These are phyloP conservation scores for Anisodus tanguticus DNA, from an alignment of 257 asterid genomes.

Conservation along the genomic window DNA sequence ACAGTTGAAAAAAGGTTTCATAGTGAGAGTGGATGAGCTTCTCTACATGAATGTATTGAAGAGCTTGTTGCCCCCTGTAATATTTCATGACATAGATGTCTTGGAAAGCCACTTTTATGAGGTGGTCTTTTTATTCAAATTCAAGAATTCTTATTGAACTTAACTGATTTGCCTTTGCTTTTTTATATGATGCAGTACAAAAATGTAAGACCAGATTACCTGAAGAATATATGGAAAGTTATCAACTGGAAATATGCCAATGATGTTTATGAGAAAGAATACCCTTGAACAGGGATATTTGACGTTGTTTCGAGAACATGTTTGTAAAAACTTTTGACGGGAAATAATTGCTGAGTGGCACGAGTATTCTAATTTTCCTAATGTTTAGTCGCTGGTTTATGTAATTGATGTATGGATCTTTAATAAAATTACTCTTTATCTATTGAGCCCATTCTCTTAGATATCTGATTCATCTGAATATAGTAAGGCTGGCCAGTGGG, in stretches of 20 bases:
- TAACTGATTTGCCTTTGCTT: conserved; percentile 20
- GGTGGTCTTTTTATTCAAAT: neutral
- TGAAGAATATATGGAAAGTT: conserved; percentile 80
- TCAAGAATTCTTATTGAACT: neutral
- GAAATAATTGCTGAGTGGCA: conserved; percentile 19
- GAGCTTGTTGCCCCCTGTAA: neutral
- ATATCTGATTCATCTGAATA: neutral
- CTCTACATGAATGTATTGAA: neutral
- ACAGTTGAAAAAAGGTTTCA: neutral
- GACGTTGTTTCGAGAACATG: neutral
- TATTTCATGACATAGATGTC: neutral
- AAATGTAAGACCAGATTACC: conserved; percentile 78
- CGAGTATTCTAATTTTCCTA: neutral
- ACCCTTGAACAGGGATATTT: conserved; percentile 34
- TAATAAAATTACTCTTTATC: conserved; percentile 1
- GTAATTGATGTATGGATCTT: neutral
- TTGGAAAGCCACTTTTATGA: neutral
- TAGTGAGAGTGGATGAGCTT: neutral
- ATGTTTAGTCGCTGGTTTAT: neutral
- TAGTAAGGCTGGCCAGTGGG: too few relatives aligned
- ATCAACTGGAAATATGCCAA: conserved; percentile 80
- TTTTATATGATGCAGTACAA: conserved; percentile 67
- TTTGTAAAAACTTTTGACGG: neutral
- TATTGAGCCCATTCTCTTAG: neutral
- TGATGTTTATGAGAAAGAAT: conserved; percentile 62